Evolutionary conservation across 2,329 filamentous ascomycete genomes (phyloP).

Genomic region (Aureobasidium sp.): DNA sequence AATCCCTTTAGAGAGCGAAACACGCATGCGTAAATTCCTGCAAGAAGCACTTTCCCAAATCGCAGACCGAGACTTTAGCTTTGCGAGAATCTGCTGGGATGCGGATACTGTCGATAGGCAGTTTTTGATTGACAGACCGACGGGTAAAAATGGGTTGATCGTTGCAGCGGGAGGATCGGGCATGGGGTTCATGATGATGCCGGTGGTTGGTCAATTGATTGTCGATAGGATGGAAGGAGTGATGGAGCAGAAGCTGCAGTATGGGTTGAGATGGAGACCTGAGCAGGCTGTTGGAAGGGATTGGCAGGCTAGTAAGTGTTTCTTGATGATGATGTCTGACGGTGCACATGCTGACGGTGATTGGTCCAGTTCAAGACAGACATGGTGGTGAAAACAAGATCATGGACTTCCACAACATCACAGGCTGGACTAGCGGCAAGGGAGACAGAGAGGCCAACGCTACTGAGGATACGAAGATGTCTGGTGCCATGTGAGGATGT

Average conservation of each 20-base stretch:
- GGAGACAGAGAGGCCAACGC: neutral
- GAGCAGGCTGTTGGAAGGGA: slow-evolving; percentile 42
- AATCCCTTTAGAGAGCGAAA: slow-evolving; percentile 43
- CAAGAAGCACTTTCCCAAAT: slow-evolving; percentile 49
- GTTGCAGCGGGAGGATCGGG: slow-evolving; percentile 48
- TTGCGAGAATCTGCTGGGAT: slow-evolving; percentile 51
- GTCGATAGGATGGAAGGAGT: slow-evolving; percentile 42
- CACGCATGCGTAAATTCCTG: slow-evolving; percentile 43
- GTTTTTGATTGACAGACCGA: slow-evolving; percentile 48
- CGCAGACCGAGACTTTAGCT: slow-evolving; percentile 42
- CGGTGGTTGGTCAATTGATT: slow-evolving; percentile 45
- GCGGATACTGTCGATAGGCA: slow-evolving; percentile 49
- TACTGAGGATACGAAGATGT: neutral
- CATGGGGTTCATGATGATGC: slow-evolving; percentile 49
- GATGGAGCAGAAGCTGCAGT: slow-evolving; percentile 37
- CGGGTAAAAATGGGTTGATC: slow-evolving; percentile 36
- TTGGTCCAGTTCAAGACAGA: slow-evolving; percentile 11
- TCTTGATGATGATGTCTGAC: neutral
- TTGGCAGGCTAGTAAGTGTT: slow-evolving; percentile 34
- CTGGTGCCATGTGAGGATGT: neutral
- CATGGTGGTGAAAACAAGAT: slow-evolving; percentile 9
- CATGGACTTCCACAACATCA: slow-evolving; percentile 13
- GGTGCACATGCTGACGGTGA: neutral
- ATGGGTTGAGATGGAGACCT: slow-evolving; percentile 46
- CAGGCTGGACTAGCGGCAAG: slow-evolving; percentile 8